phyloP scores from a whole-genome alignment of 2,329 filamentous ascomycete species.

The Metarhizium anisopliae region DNA sequence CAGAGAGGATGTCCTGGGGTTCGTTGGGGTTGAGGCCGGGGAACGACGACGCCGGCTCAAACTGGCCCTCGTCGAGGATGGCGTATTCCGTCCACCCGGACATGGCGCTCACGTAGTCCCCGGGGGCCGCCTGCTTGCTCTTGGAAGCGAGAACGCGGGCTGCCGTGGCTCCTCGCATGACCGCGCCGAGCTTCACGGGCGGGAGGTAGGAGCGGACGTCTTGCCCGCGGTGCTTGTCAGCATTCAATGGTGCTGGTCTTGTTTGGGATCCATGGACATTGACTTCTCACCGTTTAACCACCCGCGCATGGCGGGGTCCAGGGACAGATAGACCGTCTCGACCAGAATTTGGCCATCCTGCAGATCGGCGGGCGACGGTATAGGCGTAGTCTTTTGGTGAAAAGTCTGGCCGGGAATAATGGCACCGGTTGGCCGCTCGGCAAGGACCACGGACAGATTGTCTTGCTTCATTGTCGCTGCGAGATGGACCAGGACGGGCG shows the following conservation, averaged over 20 bases:
- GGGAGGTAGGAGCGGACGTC: conserved; percentile 52
- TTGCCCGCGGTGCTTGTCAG: conserved; percentile 12
- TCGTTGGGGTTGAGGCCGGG: conserved; percentile 26
- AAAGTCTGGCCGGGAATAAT: conserved; percentile 62
- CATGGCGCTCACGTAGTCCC: conserved; percentile 46
- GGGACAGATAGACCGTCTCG: conserved; percentile 53
- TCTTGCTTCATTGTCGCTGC: conserved; percentile 29
- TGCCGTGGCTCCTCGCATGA: conserved; percentile 57
- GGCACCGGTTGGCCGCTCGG: conserved; percentile 49
- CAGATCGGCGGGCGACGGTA: conserved; percentile 42
- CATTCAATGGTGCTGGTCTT: background rate
- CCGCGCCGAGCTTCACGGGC: conserved; percentile 57
- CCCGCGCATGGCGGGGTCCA: conserved; percentile 69
- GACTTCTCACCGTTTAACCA: conserved; percentile 50
- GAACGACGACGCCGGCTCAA: conserved; percentile 30
- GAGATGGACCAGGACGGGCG: background rate
- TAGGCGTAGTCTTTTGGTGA: conserved; percentile 37
- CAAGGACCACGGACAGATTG: conserved; percentile 48
- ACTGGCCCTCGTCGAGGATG: conserved; percentile 43
- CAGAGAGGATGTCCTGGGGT: conserved; percentile 52
- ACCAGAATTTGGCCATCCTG: conserved; percentile 57
- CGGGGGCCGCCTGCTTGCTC: conserved; percentile 42
- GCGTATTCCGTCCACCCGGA: conserved; percentile 61
- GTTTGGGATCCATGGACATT: too few species aligned
- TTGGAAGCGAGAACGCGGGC: conserved; percentile 54